Conservation (phyloP, 768 basidiomycete genomes). For the Boletus sp. region DNA sequence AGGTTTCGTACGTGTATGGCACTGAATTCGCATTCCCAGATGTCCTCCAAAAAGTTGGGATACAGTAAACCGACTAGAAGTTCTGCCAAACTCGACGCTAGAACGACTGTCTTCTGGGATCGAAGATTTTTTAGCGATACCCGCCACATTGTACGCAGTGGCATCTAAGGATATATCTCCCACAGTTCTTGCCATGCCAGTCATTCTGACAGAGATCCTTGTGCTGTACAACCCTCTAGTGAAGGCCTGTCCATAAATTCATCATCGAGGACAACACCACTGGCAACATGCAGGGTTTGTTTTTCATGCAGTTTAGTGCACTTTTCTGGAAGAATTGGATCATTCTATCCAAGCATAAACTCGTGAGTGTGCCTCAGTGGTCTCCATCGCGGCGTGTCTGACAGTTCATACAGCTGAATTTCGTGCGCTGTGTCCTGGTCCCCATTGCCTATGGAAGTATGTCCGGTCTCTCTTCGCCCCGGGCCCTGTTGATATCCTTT, state of each 20-base stretch:
- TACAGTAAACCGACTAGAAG: too few relatives aligned
- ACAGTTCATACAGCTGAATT: conserved; percentile 44
- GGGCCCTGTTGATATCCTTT: neutral
- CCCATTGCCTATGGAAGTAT: conserved; percentile 59
- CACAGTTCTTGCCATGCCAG: neutral
- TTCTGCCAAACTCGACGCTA: too few relatives aligned
- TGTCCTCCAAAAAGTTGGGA: too few relatives aligned
- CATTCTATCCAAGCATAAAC: conserved; percentile 59
- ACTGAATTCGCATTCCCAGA: too few relatives aligned
- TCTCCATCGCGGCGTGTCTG: neutral
- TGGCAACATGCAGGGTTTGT: conserved; percentile 35
- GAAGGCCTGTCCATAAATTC: neutral
- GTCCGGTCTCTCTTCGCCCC: neutral
- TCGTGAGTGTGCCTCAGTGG: conserved; percentile 41
- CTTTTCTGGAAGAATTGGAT: conserved; percentile 78
- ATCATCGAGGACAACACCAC: neutral
- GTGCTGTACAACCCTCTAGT: neutral
- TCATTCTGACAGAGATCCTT: neutral
- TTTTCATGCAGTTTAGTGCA: conserved; percentile 60
- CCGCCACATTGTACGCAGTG: neutral
- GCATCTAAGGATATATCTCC: neutral
- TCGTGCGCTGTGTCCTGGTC: conserved; percentile 59
- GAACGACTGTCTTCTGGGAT: too few relatives aligned
- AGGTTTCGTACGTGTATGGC: too few relatives aligned
- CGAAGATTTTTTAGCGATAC: too few relatives aligned